phyloP scores from a whole-genome alignment of 352 stramenopile species.

The Pythium utonaiense region DNA sequence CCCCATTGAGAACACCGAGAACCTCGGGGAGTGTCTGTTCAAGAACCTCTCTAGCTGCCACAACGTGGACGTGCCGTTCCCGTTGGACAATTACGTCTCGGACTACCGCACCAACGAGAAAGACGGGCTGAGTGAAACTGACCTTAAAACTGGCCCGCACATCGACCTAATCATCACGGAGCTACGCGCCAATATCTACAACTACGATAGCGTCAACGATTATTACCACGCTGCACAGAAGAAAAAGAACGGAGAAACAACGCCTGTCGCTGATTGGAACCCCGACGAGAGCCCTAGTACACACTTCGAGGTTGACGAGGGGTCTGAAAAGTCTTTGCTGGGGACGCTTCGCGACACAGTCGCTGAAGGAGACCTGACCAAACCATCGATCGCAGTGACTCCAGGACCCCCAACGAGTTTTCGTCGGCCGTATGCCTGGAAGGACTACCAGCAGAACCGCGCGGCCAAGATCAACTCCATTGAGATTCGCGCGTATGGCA shows the following conservation, averaged over 20 bases:
- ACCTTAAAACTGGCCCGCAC: too few species aligned
- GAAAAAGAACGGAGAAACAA: too few species aligned
- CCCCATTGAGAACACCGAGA: constrained; percentile 24
- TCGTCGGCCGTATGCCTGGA: constrained; percentile 50
- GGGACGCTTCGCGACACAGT: too few species aligned
- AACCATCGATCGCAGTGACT: too few species aligned
- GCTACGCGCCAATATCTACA: background rate
- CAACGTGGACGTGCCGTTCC: constrained; percentile 43
- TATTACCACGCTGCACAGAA: too few species aligned
- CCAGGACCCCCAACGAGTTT: too few species aligned
- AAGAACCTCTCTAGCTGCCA: constrained; percentile 32
- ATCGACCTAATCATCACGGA: constrained; percentile 14
- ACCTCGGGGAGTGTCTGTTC: constrained; percentile 32
- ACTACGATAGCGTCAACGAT: background rate
- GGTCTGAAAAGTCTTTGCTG: background rate
- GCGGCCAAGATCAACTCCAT: constrained; percentile 38
- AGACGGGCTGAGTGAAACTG: too few species aligned
- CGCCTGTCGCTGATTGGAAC: too few species aligned
- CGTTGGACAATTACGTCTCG: constrained; percentile 51
- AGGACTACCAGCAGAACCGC: constrained; percentile 46
- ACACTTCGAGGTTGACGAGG: background rate
- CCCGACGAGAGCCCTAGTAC: background rate
- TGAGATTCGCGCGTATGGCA: constrained; percentile 38
- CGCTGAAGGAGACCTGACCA: too few species aligned
- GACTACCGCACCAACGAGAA: constrained; percentile 35